phyloP scores from a whole-genome alignment of 2,329 filamentous ascomycete species.

The Thelonectria blattea region DNA sequence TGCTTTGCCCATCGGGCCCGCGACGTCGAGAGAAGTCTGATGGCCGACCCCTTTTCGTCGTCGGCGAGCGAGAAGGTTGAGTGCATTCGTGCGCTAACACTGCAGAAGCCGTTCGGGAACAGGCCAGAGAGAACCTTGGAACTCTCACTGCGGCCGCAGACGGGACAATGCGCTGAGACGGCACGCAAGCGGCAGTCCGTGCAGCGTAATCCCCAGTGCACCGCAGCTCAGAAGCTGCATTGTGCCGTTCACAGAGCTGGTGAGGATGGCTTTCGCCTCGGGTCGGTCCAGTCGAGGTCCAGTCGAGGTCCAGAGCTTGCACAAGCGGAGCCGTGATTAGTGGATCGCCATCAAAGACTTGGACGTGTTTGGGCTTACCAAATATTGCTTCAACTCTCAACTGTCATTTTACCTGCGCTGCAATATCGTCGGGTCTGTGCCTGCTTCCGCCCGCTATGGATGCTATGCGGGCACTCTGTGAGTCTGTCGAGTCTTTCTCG shows the following conservation, averaged over 20 bases:
- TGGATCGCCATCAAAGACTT: background rate
- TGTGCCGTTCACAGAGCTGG: conserved; percentile 5
- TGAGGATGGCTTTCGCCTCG: background rate
- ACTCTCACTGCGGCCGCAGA: conserved; percentile 4
- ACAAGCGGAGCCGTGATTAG: conserved; percentile 21
- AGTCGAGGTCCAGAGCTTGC: conserved; percentile 19
- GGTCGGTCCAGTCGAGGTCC: background rate
- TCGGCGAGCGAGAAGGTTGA: background rate
- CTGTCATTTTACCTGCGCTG: background rate
- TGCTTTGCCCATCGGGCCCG: conserved; percentile 8
- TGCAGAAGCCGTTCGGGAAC: conserved; percentile 8
- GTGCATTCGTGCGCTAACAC: conserved; percentile 9
- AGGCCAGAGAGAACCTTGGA: conserved; percentile 6
- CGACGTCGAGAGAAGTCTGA: conserved; percentile 8
- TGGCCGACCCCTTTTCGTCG: conserved; percentile 1
- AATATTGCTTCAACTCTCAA: background rate
- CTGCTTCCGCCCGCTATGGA: background rate
- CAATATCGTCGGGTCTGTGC: background rate
- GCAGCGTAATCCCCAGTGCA: conserved; percentile 9
- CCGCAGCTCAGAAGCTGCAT: conserved; percentile 8
- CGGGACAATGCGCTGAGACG: conserved; percentile 22
- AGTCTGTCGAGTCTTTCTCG: background rate
- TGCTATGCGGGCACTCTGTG: no score
- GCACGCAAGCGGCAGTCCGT: conserved; percentile 23
- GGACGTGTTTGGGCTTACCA: background rate